A percentile compares a stretch with the other conserved stretches of the same genome.
Conservation (phyloP, 1,139 yeast genomes). For the Williopsis jadinii region DNA sequence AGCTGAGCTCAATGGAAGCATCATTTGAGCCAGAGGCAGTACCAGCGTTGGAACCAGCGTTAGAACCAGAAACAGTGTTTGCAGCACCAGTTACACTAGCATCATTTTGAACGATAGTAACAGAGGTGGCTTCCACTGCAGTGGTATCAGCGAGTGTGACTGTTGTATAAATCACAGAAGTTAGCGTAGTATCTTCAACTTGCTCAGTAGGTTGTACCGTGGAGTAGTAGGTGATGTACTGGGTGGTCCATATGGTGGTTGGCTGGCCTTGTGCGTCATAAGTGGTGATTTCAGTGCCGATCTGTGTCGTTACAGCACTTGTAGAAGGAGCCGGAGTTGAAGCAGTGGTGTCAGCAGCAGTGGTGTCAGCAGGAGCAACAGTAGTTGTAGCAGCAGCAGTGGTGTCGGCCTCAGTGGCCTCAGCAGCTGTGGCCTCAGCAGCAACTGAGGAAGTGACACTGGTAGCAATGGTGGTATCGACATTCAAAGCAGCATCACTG, state of each 20-base stretch:
- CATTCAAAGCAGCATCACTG: no score
- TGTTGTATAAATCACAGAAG: constrained; percentile 11
- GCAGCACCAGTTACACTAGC: constrained; percentile 2
- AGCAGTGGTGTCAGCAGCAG: constrained; percentile 10
- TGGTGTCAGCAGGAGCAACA: constrained; percentile 1
- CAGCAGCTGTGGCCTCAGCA: no score
- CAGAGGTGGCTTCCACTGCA: constrained; percentile 4
- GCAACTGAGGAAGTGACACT: no score
- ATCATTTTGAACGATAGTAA: constrained; percentile 3
- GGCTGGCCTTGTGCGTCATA: constrained; percentile 24
- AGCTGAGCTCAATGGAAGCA: not conserved
- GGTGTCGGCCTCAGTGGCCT: no score
- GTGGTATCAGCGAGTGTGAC: constrained; percentile 7
- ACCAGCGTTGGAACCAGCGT: constrained; percentile 1
- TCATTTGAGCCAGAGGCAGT: not conserved
- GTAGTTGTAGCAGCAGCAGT: no score
- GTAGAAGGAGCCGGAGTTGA: constrained; percentile 6
- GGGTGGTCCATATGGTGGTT: constrained; percentile 26
- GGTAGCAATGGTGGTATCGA: no score
- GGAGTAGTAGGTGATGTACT: constrained; percentile 25
- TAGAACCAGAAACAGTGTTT: not conserved
- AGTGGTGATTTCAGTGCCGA: constrained; percentile 18
- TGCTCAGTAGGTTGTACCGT: constrained; percentile 9
- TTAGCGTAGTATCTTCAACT: constrained; percentile 9
- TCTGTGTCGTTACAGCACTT: constrained; percentile 20